These are phyloP conservation scores for Xylariaceae sp. DNA, from an alignment of 2,329 filamentous ascomycete genomes.

Conservation along the genomic window DNA sequence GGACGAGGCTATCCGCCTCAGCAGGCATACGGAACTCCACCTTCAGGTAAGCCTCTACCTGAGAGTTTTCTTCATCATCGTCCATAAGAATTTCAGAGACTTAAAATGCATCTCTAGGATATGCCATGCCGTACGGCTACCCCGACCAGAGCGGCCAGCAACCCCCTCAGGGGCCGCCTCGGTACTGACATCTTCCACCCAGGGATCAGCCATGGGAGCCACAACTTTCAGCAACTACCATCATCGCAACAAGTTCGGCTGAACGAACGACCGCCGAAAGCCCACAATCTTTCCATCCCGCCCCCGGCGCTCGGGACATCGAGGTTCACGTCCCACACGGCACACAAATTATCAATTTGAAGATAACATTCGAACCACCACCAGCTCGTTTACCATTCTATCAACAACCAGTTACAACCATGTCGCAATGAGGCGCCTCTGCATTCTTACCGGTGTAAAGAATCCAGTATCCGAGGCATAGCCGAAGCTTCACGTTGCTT, in stretches of 20 bases:
- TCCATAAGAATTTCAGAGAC: no score
- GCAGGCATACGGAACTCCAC: constrained; percentile 37
- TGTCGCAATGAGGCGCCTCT: background rate
- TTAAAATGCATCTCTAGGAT: no score
- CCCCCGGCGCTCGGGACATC: background rate
- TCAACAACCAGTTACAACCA: constrained; percentile 2
- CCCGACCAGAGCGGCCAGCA: constrained; percentile 34
- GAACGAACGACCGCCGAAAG: no score
- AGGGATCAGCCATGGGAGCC: background rate
- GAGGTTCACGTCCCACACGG: constrained; percentile 5
- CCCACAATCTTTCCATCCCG: background rate
- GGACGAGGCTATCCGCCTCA: constrained; percentile 37
- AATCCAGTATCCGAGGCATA: no score
- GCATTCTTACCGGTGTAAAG: no score
- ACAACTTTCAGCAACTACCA: no score
- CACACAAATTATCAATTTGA: background rate
- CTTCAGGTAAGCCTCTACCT: constrained; percentile 34
- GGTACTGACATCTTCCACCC: constrained; percentile 32
- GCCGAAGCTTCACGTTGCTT: constrained; percentile 1
- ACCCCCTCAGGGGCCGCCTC: constrained; percentile 34
- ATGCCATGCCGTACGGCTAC: constrained; percentile 40
- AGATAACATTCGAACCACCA: background rate
- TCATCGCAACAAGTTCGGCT: no score
- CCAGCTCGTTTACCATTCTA: constrained; percentile 6
- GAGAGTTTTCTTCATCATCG: no score